A percentile compares a stretch with the other conserved stretches of the same genome.
phyloP scores from a whole-genome alignment of 2,329 filamentous ascomycete species.

The Colletotrichum sojae region DNA sequence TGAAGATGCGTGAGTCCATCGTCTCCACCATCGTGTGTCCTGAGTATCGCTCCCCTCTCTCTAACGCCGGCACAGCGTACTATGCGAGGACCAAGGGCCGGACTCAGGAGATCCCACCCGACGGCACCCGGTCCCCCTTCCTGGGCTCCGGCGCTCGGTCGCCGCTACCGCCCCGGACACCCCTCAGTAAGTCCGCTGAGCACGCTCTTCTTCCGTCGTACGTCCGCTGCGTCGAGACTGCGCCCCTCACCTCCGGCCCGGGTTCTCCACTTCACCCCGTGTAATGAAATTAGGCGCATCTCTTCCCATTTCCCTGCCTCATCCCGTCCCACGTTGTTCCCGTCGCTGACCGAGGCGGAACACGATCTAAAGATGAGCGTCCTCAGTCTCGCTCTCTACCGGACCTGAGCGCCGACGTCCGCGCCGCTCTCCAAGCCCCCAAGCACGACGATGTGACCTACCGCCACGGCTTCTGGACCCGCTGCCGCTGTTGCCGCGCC shows the following conservation, averaged over 20 bases:
- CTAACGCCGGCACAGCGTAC: conserved; percentile 31
- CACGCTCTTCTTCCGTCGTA: conserved; percentile 9
- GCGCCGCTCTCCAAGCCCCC: conserved; percentile 25
- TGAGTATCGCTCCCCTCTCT: not conserved
- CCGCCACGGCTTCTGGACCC: conserved; percentile 36
- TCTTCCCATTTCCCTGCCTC: not conserved
- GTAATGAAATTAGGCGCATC: not conserved
- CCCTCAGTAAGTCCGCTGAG: conserved; percentile 31
- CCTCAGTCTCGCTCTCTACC: conserved; percentile 29
- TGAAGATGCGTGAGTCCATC: conserved; percentile 17
- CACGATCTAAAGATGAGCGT: not conserved
- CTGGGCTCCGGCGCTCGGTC: conserved; percentile 34
- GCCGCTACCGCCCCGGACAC: conserved; percentile 35
- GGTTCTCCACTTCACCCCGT: not conserved
- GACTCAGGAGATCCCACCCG: conserved; percentile 39
- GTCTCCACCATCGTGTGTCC: not conserved
- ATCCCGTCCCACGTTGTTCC: not conserved
- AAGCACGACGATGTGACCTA: conserved; percentile 35
- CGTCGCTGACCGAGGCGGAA: conserved; percentile 1
- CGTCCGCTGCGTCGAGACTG: not conserved
- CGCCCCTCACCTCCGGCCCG: not conserved
- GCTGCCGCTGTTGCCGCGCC: conserved; percentile 33
- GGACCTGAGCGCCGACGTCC: conserved; percentile 39
- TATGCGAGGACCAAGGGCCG: conserved; percentile 39
- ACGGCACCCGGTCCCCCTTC: conserved; percentile 35